Percentiles rank a stretch among this genome's conserved stretches.
These are phyloP conservation scores for Nitzschia sp. DNA, from an alignment of 108 stramenopile species.

Conservation along the genomic window DNA sequence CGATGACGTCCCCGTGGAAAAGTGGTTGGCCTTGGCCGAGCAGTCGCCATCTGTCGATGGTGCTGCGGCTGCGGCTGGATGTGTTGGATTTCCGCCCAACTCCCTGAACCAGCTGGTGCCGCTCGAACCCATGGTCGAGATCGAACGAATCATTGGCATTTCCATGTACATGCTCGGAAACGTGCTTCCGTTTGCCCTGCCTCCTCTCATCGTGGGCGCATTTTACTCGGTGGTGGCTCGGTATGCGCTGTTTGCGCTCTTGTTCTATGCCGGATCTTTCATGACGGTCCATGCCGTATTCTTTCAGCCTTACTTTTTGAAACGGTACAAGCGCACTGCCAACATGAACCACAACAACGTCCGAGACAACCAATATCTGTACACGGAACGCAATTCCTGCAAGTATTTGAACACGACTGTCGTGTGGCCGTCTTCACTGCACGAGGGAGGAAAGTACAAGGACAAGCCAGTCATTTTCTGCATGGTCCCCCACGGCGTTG, in stretches of 20 bases:
- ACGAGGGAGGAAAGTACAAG: constrained; percentile 35
- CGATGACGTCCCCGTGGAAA: constrained; percentile 34
- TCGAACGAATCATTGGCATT: constrained; percentile 61
- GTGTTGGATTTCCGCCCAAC: constrained; percentile 43
- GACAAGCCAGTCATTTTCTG: constrained; percentile 53
- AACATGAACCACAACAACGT: constrained; percentile 27
- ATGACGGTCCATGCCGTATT: constrained; percentile 22
- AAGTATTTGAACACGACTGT: constrained; percentile 51
- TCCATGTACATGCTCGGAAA: constrained; percentile 61
- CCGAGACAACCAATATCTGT: constrained; percentile 57
- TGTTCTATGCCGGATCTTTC: constrained; percentile 36
- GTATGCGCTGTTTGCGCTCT: constrained; percentile 6
- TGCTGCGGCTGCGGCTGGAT: no score
- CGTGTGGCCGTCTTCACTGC: constrained; percentile 52
- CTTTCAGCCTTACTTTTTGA: constrained; percentile 44
- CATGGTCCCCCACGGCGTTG: constrained; percentile 60
- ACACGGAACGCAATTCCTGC: constrained; percentile 63
- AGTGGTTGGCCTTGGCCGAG: constrained; percentile 47
- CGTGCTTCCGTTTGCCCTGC: constrained; percentile 59
- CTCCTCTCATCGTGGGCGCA: constrained; percentile 25
- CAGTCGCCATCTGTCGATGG: not conserved
- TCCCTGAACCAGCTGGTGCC: constrained; percentile 32
- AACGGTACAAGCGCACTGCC: constrained; percentile 33
- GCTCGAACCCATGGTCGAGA: constrained; percentile 46
- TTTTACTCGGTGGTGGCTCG: constrained; percentile 18